A percentile compares a stretch with the other conserved stretches of the same genome.
These are phyloP conservation scores for Chlorociboria aeruginascens DNA, from an alignment of 495 filamentous ascomycete species.

Conservation along the genomic window DNA sequence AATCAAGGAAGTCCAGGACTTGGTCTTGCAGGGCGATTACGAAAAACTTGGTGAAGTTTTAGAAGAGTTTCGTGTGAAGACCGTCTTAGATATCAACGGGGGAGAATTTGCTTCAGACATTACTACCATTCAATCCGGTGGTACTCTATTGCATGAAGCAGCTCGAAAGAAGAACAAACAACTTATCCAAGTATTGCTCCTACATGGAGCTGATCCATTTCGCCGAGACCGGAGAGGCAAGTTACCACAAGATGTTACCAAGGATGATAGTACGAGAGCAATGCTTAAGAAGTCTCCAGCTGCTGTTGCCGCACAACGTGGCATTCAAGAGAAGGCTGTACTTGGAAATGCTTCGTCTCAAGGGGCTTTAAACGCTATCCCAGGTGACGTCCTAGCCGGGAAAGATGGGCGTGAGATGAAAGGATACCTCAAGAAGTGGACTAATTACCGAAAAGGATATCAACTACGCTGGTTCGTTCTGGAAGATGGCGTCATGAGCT, in stretches of 20 bases:
- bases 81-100: slow-evolving; percentile 78
- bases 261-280: slow-evolving; percentile 76
- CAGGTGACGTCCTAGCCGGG: slow-evolving; percentile 55
- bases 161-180: slow-evolving; percentile 74
- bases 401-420: slow-evolving; percentile 94
- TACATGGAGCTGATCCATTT: slow-evolving; percentile 97
- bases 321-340: slow-evolving; percentile 93
- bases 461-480: slow-evolving; percentile 97
- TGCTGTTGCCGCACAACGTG: slow-evolving; percentile 84
- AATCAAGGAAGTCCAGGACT: slow-evolving; percentile 65
- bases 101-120: slow-evolving; percentile 77
- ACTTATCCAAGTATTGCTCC: slow-evolving; percentile 75
- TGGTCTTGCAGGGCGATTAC: slow-evolving; percentile 63
- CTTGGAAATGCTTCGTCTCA: slow-evolving; percentile 59
- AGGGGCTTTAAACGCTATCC: slow-evolving; percentile 37
- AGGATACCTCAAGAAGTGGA: slow-evolving; percentile 98
- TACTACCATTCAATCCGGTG: slow-evolving; percentile 59
- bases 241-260: slow-evolving; percentile 91
- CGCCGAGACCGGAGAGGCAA: slow-evolving; percentile 87
- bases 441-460: slow-evolving; percentile 92
- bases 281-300: slow-evolving; percentile 92
- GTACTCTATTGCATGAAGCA: slow-evolving; percentile 87
- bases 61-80: slow-evolving; percentile 73
- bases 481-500: slow-evolving; percentile 93
- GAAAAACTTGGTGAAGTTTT: slow-evolving; percentile 65